Conservation (phyloP, 495 filamentous ascomycete genomes). For the Extremus antarcticus region DNA sequence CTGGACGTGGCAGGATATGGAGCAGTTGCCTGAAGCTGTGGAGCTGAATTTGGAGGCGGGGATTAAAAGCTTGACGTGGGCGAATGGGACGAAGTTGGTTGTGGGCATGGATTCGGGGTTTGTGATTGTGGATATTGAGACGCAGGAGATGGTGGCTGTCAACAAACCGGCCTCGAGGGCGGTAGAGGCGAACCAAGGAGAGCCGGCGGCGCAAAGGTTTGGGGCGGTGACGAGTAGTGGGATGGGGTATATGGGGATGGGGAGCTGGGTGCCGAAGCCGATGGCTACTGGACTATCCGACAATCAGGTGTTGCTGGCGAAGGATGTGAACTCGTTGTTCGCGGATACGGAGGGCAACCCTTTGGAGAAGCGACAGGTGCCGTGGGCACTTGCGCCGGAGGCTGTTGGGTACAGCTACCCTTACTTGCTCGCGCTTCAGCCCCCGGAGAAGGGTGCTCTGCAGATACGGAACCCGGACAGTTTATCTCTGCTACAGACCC, state of each 20-base stretch:
- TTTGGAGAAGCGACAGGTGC: constrained; percentile 74
- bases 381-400: constrained; percentile 81
- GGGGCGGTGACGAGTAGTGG: constrained; percentile 58
- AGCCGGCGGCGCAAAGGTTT: constrained; percentile 48
- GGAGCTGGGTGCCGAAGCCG: constrained; percentile 80
- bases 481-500: constrained; percentile 71
- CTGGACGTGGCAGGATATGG: constrained; percentile 94
- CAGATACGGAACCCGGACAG: constrained; percentile 93
- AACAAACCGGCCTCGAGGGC: constrained; percentile 60
- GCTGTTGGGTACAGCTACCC: constrained; percentile 91
- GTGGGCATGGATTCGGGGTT: constrained; percentile 82
- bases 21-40: constrained; percentile 57
- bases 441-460: constrained; percentile 70
- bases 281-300: constrained; percentile 71
- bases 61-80: constrained; percentile 81
- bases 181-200: constrained; percentile 48
- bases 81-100: constrained; percentile 69
- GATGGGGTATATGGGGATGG: constrained; percentile 94
- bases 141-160: constrained; percentile 57
- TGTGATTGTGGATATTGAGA: constrained; percentile 78
- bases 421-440: constrained; percentile 79
- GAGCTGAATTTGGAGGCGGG: constrained; percentile 72
- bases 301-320: constrained; percentile 77
- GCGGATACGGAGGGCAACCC: constrained; percentile 73
- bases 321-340: constrained; percentile 92